Percentiles rank a stretch among this genome's conserved stretches.
These are phyloP conservation scores for Miscanthus lutarioriparius DNA, from an alignment of 176 grass and related monocot species.

Conservation along the genomic window DNA sequence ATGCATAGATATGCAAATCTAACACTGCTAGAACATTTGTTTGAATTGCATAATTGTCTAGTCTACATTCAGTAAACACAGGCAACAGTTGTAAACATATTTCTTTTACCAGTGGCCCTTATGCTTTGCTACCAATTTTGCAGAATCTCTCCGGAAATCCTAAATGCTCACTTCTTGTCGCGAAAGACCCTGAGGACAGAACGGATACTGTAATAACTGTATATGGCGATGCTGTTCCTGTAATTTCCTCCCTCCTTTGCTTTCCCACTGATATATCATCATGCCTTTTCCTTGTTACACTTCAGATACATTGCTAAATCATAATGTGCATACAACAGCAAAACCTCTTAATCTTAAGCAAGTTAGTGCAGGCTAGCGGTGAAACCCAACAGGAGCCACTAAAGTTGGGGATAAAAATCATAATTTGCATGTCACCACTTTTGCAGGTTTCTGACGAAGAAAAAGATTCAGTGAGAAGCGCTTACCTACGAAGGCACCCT, in stretches of 20 bases:
- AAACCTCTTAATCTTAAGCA: neutral
- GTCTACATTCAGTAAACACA: constrained; percentile 7
- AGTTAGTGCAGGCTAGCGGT: neutral
- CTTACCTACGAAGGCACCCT: constrained; percentile 81
- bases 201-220: constrained; percentile 95
- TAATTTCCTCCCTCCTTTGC: constrained; percentile 34
- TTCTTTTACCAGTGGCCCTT: constrained; percentile 18
- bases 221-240: constrained; percentile 77
- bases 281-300: neutral
- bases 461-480: constrained; percentile 58
- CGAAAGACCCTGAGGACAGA: constrained; percentile 91
- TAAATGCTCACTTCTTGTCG: constrained; percentile 86
- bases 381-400: neutral
- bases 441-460: constrained; percentile 63
- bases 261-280: neutral
- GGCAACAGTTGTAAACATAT: neutral
- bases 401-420: neutral
- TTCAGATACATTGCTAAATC: neutral
- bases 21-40: constrained; percentile 2
- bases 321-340: neutral
- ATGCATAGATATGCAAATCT: neutral
- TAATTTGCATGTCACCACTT: neutral
- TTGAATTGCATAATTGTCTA: neutral
- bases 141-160: constrained; percentile 81
- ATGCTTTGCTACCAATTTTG: constrained; percentile 18